These are phyloP conservation scores for Bromus sterilis DNA, from an alignment of 176 grass and related monocot species.

Conservation along the genomic window DNA sequence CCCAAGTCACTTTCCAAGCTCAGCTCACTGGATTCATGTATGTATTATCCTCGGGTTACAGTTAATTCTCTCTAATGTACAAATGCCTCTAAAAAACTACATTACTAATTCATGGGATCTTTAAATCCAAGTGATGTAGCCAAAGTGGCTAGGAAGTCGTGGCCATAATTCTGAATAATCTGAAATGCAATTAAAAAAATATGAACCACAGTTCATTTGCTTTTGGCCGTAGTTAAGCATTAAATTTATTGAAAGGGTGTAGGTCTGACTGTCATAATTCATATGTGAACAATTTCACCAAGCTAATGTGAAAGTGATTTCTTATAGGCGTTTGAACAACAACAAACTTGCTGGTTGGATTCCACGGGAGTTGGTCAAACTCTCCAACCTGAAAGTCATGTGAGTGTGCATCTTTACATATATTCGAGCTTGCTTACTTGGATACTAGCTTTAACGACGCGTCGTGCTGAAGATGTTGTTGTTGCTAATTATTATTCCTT, in stretches of 20 bases:
- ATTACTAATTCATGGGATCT: too few species aligned
- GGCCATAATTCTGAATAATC: neutral
- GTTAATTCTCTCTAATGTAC: neutral
- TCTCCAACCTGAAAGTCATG: constrained; percentile 92
- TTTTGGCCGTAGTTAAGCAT: neutral
- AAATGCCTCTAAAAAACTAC: neutral
- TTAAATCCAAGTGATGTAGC: neutral
- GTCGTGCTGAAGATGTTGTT: too few species aligned
- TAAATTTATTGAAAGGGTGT: neutral
- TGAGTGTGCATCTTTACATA: constrained; percentile 31
- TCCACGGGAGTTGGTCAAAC: constrained; percentile 73
- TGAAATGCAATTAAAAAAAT: neutral
- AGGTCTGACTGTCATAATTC: too few species aligned
- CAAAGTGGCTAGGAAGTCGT: neutral
- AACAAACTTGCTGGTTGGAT: constrained; percentile 86
- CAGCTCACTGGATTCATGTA: constrained; percentile 85
- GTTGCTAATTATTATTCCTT: too few species aligned
- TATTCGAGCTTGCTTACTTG: too few species aligned
- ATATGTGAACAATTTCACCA: neutral
- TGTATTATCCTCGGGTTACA: constrained; percentile 3
- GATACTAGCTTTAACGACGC: too few species aligned
- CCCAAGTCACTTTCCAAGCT: constrained; percentile 86
- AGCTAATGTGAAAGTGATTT: neutral
- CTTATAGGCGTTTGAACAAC: constrained; percentile 72
- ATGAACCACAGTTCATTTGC: neutral